phyloP scores from a whole-genome alignment of 2,329 filamentous ascomycete species.

The Colletotrichum zoysiae region DNA sequence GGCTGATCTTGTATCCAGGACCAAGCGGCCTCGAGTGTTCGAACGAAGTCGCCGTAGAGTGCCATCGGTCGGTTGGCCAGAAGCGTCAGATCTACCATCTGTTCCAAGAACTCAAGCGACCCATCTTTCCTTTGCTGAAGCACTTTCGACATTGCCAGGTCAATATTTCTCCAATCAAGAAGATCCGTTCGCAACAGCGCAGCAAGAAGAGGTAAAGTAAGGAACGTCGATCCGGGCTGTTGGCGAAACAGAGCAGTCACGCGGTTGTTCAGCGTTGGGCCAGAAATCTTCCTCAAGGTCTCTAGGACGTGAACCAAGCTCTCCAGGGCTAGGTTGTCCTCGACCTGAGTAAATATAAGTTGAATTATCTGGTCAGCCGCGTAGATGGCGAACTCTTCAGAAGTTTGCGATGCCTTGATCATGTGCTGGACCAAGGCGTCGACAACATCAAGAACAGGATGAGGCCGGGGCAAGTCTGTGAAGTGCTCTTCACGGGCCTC shows the following conservation, averaged over 20 bases:
- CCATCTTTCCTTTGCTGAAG: conserved; percentile 77
- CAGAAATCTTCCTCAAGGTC: conserved; percentile 70
- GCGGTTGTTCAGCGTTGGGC: conserved; percentile 65
- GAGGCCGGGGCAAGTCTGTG: conserved; percentile 67
- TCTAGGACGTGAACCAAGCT: conserved; percentile 73
- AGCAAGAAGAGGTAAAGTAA: conserved; percentile 69
- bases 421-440: conserved; percentile 73
- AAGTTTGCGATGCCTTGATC: conserved; percentile 72
- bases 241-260: conserved; percentile 69
- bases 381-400: conserved; percentile 70
- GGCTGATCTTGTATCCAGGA: conserved; percentile 84
- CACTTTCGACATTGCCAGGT: conserved; percentile 79
- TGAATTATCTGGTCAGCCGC: conserved; percentile 71
- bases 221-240: conserved; percentile 66
- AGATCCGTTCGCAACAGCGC: conserved; percentile 71
- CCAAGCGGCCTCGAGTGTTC: conserved; percentile 84
- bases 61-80: conserved; percentile 83
- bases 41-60: conserved; percentile 86
- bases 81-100: conserved; percentile 82
- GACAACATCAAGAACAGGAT: conserved; percentile 71
- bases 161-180: conserved; percentile 74
- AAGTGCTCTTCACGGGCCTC: conserved; percentile 72
- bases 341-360: conserved; percentile 67
- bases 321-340: conserved; percentile 70
- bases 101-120: conserved; percentile 83